Conservation (phyloP, 106 monocot species). For the Phalaenopsis equestris region DNA sequence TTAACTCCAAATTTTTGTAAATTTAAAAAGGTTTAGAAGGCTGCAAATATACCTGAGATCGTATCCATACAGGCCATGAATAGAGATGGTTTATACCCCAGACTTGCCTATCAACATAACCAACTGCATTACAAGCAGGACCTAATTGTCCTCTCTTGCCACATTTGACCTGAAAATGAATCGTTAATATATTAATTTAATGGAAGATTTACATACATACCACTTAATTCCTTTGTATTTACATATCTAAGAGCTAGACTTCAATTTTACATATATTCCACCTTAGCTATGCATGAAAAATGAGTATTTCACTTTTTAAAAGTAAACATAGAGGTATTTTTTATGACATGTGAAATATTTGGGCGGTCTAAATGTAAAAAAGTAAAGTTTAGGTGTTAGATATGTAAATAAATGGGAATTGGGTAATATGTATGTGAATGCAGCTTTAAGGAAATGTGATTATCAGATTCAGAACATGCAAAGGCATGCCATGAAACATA, state of each 20-base stretch:
- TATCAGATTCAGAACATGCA: background rate
- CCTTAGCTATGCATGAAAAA: no score
- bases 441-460: no score
- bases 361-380: no score
- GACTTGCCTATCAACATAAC: constrained; percentile 29
- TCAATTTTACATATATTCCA: no score
- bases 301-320: no score
- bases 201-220: no score
- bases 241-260: no score
- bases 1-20: background rate
- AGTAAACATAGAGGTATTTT: no score
- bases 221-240: no score
- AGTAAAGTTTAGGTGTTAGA: background rate
- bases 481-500: background rate
- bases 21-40: background rate
- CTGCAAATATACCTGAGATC: constrained; percentile 16
- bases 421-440: no score
- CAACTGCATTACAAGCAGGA: constrained; percentile 39
- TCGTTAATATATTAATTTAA: background rate
- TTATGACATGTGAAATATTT: no score
- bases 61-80: constrained; percentile 23
- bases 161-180: constrained; percentile 35
- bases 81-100: constrained; percentile 40
- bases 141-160: constrained; percentile 34
- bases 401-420: no score